Evolutionary conservation across 495 filamentous ascomycete species (phyloP).

Genomic region (Aspergillus campestris): DNA sequence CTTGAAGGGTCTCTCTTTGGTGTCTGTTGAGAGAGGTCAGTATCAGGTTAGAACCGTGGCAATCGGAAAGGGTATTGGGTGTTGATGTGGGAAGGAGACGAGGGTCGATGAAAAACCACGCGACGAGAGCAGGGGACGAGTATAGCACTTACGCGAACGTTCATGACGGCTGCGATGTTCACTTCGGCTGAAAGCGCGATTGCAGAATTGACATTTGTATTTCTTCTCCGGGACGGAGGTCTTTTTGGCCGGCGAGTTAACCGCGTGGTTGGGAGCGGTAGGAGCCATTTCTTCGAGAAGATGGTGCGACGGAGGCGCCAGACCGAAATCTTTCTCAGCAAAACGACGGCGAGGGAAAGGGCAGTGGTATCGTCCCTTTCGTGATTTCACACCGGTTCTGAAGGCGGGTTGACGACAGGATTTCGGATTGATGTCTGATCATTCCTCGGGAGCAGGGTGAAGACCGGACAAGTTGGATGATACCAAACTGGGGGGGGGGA

Average conservation of each 20-base stretch:
- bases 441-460: conserved; percentile 36
- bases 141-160: conserved; percentile 77
- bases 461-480: too few species aligned
- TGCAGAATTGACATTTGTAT: conserved; percentile 99
- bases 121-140: background rate
- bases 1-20: conserved; percentile 98
- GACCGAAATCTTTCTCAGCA: conserved; percentile 35
- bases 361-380: conserved; percentile 44
- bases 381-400: conserved; percentile 45
- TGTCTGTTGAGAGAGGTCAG: conserved; percentile 53
- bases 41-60: background rate
- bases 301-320: conserved; percentile 26
- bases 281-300: conserved; percentile 35
- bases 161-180: conserved; percentile 97
- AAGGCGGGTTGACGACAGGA: conserved; percentile 39
- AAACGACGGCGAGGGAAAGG: conserved; percentile 26
- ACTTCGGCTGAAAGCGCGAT: conserved; percentile 90
- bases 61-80: background rate
- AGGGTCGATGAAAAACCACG: background rate
- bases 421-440: conserved; percentile 40
- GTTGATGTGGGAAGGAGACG: background rate
- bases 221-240: conserved; percentile 79
- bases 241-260: conserved; percentile 48
- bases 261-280: conserved; percentile 57
- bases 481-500: too few species aligned